These are phyloP conservation scores for Leishmania guyanensis DNA, from an alignment of 208 protist genomes.

Conservation along the genomic window DNA sequence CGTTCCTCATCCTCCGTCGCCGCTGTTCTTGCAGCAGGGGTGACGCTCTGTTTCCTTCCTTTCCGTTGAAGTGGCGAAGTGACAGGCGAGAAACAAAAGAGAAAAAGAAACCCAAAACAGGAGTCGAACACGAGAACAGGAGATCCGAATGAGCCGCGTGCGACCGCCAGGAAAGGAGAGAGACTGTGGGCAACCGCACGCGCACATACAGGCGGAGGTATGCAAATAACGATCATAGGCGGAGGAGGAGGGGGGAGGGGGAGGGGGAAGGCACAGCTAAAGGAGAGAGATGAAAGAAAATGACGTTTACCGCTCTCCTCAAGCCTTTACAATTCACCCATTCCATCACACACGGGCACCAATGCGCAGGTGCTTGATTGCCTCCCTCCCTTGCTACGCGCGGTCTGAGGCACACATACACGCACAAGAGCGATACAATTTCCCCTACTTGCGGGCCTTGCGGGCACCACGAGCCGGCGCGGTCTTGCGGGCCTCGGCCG, in stretches of 20 bases:
- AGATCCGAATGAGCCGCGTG: too few species aligned
- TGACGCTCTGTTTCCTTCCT: neutral
- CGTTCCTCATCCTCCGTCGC: neutral
- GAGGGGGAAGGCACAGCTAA: neutral
- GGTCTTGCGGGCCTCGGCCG: conserved; percentile 70
- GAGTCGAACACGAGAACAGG: neutral
- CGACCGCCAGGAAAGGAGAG: neutral
- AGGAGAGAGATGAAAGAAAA: neutral
- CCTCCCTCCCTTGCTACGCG: neutral
- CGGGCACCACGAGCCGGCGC: conserved; percentile 39
- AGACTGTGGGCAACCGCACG: neutral
- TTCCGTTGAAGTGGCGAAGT: neutral
- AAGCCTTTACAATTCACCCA: neutral
- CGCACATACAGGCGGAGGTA: too few species aligned
- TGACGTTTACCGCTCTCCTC: neutral
- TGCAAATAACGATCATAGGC: neutral
- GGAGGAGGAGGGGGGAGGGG: too few species aligned
- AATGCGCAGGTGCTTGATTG: neutral
- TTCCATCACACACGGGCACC: neutral
- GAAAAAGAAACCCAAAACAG: conserved; percentile 16
- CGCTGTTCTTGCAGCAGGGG: neutral
- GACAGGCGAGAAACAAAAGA: neutral
- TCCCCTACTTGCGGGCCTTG: conserved; percentile 49
- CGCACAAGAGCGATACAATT: too few species aligned
- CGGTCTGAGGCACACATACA: neutral